A percentile compares a stretch with the other conserved stretches of the same genome.
phyloP scores from a whole-genome alignment of 371 early-diverging fungal genomes.

The Mucor plumbeus region DNA sequence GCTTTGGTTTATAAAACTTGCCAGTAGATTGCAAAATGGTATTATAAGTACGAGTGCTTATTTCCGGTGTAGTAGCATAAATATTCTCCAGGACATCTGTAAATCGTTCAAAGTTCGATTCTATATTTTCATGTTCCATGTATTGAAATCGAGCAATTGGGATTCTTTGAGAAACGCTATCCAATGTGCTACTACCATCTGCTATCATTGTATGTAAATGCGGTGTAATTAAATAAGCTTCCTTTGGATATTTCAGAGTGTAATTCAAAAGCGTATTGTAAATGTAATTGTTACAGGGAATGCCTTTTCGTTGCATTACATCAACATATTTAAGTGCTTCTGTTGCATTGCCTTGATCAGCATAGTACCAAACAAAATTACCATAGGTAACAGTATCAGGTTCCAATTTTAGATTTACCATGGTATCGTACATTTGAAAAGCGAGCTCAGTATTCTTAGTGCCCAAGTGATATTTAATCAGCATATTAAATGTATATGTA shows the following conservation, averaged over 20 bases:
- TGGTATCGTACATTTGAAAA: slow-evolving; percentile 34
- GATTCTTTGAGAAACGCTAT: slow-evolving; percentile 26
- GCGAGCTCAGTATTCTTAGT: slow-evolving; percentile 29
- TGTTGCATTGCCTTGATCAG: slow-evolving; percentile 19
- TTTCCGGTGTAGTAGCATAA: slow-evolving; percentile 1
- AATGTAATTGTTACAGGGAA: slow-evolving; percentile 29
- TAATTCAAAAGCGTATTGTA: slow-evolving; percentile 32
- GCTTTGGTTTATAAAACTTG: slow-evolving; percentile 21
- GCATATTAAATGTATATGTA: slow-evolving; percentile 32
- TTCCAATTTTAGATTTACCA: slow-evolving; percentile 22
- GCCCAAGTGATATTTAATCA: slow-evolving; percentile 30
- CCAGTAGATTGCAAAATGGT: slow-evolving; percentile 38
- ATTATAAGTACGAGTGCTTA: slow-evolving; percentile 42
- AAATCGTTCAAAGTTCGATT: slow-evolving; percentile 18
- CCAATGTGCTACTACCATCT: slow-evolving; percentile 14
- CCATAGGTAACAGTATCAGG: slow-evolving; percentile 35
- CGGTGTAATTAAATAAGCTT: slow-evolving; percentile 18
- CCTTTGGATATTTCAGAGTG: slow-evolving; percentile 25
- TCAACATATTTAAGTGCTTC: slow-evolving; percentile 36
- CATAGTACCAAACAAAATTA: slow-evolving; percentile 34
- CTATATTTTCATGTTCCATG: not conserved
- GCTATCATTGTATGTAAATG: slow-evolving; percentile 24
- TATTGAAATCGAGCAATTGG: slow-evolving; percentile 9
- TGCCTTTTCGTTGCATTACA: slow-evolving; percentile 34
- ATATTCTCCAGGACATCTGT: slow-evolving; percentile 18